Percentiles rank a stretch among this genome's conserved stretches.
phyloP scores from a whole-genome alignment of 2,329 filamentous ascomycete species.

The Microdochium bolleyi region DNA sequence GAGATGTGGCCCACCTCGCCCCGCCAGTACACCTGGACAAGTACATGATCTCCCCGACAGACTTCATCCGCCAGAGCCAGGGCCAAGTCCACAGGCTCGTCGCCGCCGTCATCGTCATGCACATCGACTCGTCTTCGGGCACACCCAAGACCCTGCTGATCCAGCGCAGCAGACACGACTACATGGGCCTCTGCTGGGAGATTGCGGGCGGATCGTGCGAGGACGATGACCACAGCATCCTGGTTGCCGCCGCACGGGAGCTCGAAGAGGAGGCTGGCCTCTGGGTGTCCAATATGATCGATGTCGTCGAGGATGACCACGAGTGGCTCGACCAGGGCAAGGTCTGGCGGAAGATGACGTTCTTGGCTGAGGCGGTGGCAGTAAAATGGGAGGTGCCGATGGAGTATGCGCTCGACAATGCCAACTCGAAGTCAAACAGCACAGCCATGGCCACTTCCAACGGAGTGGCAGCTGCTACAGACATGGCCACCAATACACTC shows the following conservation, averaged over 20 bases:
- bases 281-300: slow-evolving; percentile 12
- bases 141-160: slow-evolving; percentile 29
- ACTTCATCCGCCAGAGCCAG: slow-evolving; percentile 4
- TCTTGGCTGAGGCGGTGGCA: slow-evolving; percentile 4
- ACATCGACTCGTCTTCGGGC: slow-evolving; percentile 7
- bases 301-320: slow-evolving; percentile 26
- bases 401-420: no score
- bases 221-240: slow-evolving; percentile 27
- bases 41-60: slow-evolving; percentile 5
- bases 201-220: slow-evolving; percentile 40
- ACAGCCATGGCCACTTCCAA: no score
- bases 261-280: slow-evolving; percentile 26
- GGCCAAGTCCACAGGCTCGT: slow-evolving; percentile 2
- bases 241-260: slow-evolving; percentile 36
- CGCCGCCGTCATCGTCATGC: slow-evolving; percentile 25
- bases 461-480: no score
- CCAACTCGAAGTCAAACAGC: no score
- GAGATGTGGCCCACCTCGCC: no score
- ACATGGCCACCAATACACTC: no score
- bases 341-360: slow-evolving; percentile 8
- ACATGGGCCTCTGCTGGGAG: slow-evolving; percentile 38
- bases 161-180: slow-evolving; percentile 35
- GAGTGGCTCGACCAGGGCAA: slow-evolving; percentile 20
- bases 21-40: neutral
- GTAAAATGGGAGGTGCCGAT: no score